Conservation (phyloP, 2,329 filamentous ascomycete genomes). For the Sphaceloma murrayae region DNA sequence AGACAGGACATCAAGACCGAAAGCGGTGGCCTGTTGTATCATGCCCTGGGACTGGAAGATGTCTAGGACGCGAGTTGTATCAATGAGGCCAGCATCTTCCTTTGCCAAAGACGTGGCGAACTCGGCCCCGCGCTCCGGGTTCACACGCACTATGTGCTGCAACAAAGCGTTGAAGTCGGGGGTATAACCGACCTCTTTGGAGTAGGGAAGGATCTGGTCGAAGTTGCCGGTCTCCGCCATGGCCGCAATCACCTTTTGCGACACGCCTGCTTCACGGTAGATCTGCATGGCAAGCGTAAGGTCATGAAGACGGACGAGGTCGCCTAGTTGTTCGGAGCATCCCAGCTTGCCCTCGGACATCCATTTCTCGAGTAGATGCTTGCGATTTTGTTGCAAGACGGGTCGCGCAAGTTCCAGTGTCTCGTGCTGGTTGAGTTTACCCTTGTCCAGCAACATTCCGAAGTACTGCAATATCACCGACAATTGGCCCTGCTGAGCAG, state of each 20-base stretch:
- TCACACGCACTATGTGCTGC: constrained; percentile 83
- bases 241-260: constrained; percentile 88
- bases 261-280: constrained; percentile 81
- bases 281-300: constrained; percentile 77
- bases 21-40: constrained; percentile 96
- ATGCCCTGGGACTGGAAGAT: constrained; percentile 97
- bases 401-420: constrained; percentile 88
- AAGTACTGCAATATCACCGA: constrained; percentile 96
- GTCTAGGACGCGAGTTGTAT: constrained; percentile 89
- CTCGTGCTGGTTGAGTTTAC: constrained; percentile 82
- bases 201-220: constrained; percentile 90
- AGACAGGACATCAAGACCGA: constrained; percentile 88
- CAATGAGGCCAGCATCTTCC: constrained; percentile 77
- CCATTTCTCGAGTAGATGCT: constrained; percentile 97
- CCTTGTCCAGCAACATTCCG: constrained; percentile 93
- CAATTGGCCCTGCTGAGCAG: constrained; percentile 72
- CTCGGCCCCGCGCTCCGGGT: constrained; percentile 87
- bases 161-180: constrained; percentile 92
- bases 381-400: constrained; percentile 85
- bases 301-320: constrained; percentile 84
- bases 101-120: constrained; percentile 90
- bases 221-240: constrained; percentile 95
- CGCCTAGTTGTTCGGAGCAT: constrained; percentile 91
- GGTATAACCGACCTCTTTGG: constrained; percentile 72
- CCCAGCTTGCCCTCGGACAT: constrained; percentile 91